Conservation (phyloP, 1,139 yeast genomes). For the Pichia sp. region DNA sequence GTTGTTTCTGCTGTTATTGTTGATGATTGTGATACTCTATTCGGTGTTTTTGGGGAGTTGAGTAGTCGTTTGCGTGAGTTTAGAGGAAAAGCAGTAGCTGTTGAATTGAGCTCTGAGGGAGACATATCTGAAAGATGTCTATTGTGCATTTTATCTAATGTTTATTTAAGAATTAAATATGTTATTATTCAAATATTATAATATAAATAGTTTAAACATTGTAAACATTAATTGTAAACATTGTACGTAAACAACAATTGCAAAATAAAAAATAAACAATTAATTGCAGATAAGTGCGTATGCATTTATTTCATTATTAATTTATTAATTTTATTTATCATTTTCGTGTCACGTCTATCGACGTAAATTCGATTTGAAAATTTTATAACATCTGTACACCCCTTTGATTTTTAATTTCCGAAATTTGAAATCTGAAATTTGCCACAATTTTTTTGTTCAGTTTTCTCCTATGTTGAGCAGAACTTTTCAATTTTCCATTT, state of each 20-base stretch:
- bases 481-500: no score
- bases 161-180: no score
- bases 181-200: no score
- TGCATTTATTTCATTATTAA: no score
- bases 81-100: constrained; percentile 23
- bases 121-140: constrained; percentile 11
- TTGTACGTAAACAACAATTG: no score
- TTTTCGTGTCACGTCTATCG: constrained; percentile 11
- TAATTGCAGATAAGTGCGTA: no score
- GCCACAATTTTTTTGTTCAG: no score
- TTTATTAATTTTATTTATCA: no score
- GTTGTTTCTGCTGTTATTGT: not conserved
- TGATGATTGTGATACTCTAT: not conserved
- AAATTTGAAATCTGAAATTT: not conserved
- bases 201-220: no score
- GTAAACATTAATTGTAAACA: no score
- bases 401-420: not conserved
- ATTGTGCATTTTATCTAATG: not conserved
- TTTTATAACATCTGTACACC: not conserved
- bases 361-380: no score
- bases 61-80: constrained; percentile 25
- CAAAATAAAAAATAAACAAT: not conserved
- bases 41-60: constrained; percentile 21
- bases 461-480: no score
- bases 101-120: constrained; percentile 19